Percentiles rank a stretch among this genome's conserved stretches.
Evolutionary conservation across 441 rosid species (phyloP).

Genomic region (Jatropha podagrica): DNA sequence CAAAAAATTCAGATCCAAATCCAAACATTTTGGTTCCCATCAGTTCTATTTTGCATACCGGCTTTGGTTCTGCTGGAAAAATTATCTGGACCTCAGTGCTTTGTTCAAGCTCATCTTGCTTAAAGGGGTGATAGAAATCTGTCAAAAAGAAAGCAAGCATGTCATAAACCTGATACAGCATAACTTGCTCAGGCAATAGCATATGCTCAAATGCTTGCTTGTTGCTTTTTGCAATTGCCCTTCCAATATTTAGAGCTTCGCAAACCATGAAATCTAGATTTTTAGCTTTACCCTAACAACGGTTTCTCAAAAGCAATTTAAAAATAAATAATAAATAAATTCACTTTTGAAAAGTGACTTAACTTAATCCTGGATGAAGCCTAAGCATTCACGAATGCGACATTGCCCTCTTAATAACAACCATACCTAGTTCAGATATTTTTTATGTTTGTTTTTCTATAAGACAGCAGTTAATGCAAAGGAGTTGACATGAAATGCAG

Average conservation of each 20-base stretch:
- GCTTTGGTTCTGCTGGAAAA: slow-evolving; percentile 74
- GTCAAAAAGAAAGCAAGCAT: slow-evolving; percentile 26
- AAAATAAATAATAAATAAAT: too few relatives aligned
- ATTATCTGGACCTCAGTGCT: slow-evolving; percentile 77
- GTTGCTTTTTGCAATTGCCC: too few relatives aligned
- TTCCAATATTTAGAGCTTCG: too few relatives aligned
- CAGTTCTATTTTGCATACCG: slow-evolving; percentile 44
- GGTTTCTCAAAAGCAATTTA: too few relatives aligned
- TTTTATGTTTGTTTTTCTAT: not conserved
- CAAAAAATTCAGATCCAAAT: slow-evolving; percentile 3
- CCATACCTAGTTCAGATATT: too few relatives aligned
- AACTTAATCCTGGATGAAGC: too few relatives aligned
- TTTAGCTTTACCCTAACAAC: too few relatives aligned
- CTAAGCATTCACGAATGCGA: too few relatives aligned
- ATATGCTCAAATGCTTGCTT: not conserved
- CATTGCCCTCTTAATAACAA: too few relatives aligned
- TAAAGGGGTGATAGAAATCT: slow-evolving; percentile 90
- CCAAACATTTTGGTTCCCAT: slow-evolving; percentile 10
- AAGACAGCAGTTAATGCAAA: not conserved
- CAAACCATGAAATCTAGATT: too few relatives aligned
- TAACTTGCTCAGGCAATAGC: not conserved
- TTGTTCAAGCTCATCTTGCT: slow-evolving; percentile 88
- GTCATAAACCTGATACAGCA: slow-evolving; percentile 9
- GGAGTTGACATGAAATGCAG: slow-evolving; percentile 4
- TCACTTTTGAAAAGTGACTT: too few relatives aligned